Evolutionary conservation across 371 early-diverging fungal species (phyloP), one percentile per base, ranked within the genome.

Genomic region (Neoconidiobolus thromboides): DNA sequence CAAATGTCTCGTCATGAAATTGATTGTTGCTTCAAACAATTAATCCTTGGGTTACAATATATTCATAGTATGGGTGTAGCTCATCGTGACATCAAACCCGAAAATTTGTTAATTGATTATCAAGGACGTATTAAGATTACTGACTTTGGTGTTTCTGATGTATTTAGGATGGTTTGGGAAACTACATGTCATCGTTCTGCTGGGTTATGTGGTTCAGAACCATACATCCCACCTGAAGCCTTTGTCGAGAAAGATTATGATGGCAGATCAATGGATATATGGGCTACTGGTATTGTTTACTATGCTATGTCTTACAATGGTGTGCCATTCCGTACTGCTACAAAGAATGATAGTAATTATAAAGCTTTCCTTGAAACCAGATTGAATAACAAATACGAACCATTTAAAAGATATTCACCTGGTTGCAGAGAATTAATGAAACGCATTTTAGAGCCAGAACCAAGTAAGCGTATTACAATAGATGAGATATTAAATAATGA

Each of bases 71-170:
- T 91, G 70, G 98, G 98, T 60, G 96, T 99, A 12, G 91, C 89
- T 42, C 98, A 98, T 70, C 61, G 79, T 54, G 87, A 90, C 61
- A 81, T 89, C 63, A 89, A 89, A 65, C 85, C 88, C 7, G 89
- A 98, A 71, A 98, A 99, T 71, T 72, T 98, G 41, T 72, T 98
- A 1, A 65, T 98, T 58, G 89, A 92, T 54, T 70, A 69, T 1
- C 72, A 73, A n/a, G 81, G 86, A 55, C 82, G 81, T 2, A 66
- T 98, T 53, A 99, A 99, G 73, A 94, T 97, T 66, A 89, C 94
- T 36, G 97, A 99, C 72, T 99, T 96, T 81, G 95, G 97, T 48
- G 91, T 93, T 3, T 86, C 95, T 1, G 87, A 89, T 60, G 92
- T 96, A 0, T 93, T 93, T 74, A 73, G 86, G 51, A 81, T 80